Percentiles rank a stretch among this genome's conserved stretches.
Evolutionary conservation across 495 filamentous ascomycete genomes (phyloP).

Genomic region (Sordaria brevicollis): DNA sequence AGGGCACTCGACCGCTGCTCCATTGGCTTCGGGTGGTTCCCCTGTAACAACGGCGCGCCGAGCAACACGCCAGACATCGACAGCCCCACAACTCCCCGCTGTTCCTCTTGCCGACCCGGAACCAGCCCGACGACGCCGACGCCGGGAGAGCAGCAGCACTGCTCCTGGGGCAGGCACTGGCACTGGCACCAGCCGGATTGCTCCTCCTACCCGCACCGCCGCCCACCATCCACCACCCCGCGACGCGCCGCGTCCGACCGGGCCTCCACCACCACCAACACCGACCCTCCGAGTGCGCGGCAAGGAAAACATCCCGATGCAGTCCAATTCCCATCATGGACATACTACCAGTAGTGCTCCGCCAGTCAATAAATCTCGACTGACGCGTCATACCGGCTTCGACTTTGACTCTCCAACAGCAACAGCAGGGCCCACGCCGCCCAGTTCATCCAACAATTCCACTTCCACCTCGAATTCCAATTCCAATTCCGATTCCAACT

Average conservation of each 20-base stretch:
- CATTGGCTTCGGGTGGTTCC: constrained; percentile 6
- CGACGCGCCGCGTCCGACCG: neutral
- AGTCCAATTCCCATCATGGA: neutral
- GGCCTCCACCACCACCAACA: neutral
- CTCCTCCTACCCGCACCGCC: neutral
- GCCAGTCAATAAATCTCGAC: constrained; percentile 5
- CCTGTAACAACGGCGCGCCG: constrained; percentile 19
- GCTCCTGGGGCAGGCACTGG: too few species aligned
- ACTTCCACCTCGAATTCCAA: neutral
- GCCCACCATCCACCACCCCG: neutral
- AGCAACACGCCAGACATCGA: constrained; percentile 33
- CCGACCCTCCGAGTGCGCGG: constrained; percentile 4
- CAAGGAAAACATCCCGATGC: constrained; percentile 22
- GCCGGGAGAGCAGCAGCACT: constrained; percentile 6
- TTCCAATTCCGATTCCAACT: neutral
- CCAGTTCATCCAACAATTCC: neutral
- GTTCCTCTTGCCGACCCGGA: constrained; percentile 20
- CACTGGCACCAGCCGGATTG: constrained; percentile 4
- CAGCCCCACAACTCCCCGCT: constrained; percentile 18
- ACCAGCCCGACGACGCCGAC: constrained; percentile 24
- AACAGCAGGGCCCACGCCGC: neutral
- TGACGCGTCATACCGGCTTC: constrained; percentile 11
- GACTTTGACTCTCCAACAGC: neutral
- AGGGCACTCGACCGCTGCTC: neutral
- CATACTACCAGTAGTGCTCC: too few species aligned